Percentiles rank a stretch among this genome's conserved stretches.
Conservation (phyloP, 176 grass and related monocot genomes). For the Oryza meridionalis region DNA sequence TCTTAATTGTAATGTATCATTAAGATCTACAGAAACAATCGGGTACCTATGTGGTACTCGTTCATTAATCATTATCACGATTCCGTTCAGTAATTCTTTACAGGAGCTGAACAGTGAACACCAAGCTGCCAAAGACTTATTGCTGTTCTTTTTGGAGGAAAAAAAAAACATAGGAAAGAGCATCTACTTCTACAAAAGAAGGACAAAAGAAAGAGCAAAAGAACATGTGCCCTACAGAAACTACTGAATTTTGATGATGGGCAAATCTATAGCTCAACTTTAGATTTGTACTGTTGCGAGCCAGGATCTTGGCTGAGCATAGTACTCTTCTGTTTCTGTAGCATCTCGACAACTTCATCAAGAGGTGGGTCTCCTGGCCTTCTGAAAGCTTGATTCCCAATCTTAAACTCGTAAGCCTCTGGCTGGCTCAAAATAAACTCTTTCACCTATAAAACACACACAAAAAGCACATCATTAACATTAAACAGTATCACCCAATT, state of each 20-base stretch:
- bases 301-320: constrained; percentile 14
- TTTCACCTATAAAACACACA: constrained; percentile 54
- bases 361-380: constrained; percentile 82
- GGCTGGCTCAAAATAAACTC: constrained; percentile 77
- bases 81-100: background rate
- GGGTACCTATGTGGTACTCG: background rate
- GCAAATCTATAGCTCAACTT: constrained; percentile 49
- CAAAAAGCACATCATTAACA: background rate
- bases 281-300: constrained; percentile 3
- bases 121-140: background rate
- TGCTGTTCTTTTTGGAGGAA: background rate
- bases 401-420: constrained; percentile 89
- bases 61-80: too few relatives aligned
- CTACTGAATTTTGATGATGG: background rate
- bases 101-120: background rate
- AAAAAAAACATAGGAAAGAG: background rate
- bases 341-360: constrained; percentile 61
- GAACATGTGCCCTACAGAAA: background rate
- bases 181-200: background rate
- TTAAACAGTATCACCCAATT: background rate
- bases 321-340: constrained; percentile 43
- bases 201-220: too few relatives aligned
- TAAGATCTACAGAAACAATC: background rate
- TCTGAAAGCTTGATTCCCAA: constrained; percentile 68
- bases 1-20: too few relatives aligned